Evolutionary conservation across 139 green algal species (phyloP).

Genomic region (Astrephomene gubernaculifera): DNA sequence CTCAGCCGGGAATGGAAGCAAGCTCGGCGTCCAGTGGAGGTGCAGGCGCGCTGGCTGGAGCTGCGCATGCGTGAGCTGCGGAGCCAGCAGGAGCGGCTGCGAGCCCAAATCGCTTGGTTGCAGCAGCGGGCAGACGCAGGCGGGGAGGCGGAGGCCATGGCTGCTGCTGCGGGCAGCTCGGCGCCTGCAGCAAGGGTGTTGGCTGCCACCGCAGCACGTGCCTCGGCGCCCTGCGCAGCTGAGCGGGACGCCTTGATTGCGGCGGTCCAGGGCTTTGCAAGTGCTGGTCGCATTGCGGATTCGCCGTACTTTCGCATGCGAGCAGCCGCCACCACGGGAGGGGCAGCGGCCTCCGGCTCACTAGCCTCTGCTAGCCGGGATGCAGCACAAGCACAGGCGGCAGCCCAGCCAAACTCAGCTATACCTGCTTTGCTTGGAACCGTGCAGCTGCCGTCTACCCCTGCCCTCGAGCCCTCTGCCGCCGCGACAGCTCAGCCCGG

Average conservation of each 20-base stretch:
- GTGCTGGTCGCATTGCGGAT: not conserved
- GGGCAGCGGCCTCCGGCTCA: not conserved
- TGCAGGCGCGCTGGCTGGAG: conserved; percentile 64
- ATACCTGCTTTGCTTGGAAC: too few species aligned
- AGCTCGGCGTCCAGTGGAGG: conserved; percentile 41
- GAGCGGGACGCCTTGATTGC: not conserved
- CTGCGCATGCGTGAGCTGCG: conserved; percentile 60
- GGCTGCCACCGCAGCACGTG: not conserved
- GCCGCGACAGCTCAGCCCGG: too few species aligned
- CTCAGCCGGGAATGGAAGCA: conserved; percentile 50
- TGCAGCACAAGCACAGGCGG: too few species aligned
- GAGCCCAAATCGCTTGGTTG: conserved; percentile 31
- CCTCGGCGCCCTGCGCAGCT: not conserved
- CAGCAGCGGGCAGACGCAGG: not conserved
- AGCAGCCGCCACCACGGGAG: not conserved
- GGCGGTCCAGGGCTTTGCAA: not conserved
- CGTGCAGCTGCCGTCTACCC: too few species aligned
- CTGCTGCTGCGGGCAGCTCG: not conserved
- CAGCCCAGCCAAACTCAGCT: too few species aligned
- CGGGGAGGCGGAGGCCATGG: not conserved
- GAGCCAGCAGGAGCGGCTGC: conserved; percentile 33
- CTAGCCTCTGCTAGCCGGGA: too few species aligned
- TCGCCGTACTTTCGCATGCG: conserved; percentile 7
- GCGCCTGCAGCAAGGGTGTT: not conserved
- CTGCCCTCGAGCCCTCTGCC: too few species aligned